phyloP scores from a whole-genome alignment of 441 rosid species.

The Monsonia emarginata region DNA sequence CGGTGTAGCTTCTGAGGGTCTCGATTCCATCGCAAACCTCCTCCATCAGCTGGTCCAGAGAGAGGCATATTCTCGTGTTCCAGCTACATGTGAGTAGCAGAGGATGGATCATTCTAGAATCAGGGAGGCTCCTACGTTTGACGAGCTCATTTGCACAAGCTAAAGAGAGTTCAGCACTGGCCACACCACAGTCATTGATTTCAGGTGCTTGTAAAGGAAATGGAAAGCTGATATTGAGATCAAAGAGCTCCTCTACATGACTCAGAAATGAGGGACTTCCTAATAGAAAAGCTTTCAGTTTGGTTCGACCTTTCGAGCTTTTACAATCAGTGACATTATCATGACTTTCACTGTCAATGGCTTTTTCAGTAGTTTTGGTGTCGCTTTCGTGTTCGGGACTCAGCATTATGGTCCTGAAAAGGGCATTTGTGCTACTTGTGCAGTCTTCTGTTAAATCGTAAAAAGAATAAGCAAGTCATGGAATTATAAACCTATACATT shows the following conservation, averaged over 20 bases:
- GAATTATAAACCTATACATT: not conserved
- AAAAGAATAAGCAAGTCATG: not conserved
- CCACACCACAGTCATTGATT: slow-evolving; percentile 6
- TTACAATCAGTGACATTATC: slow-evolving; percentile 4
- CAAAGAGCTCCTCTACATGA: slow-evolving; percentile 38
- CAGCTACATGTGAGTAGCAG: slow-evolving; percentile 15
- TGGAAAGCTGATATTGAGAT: slow-evolving; percentile 24
- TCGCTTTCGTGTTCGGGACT: slow-evolving; percentile 14
- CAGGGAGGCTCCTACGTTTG: slow-evolving; percentile 36
- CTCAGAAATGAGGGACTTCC: slow-evolving; percentile 36
- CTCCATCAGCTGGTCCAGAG: slow-evolving; percentile 43
- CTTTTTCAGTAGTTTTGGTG: slow-evolving; percentile 13
- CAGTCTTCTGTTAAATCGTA: slow-evolving; percentile 24
- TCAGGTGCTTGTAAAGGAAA: slow-evolving; percentile 14
- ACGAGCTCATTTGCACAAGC: slow-evolving; percentile 54
- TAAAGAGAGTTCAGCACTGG: slow-evolving; percentile 31
- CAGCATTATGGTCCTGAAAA: too few species aligned
- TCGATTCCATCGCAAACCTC: slow-evolving; percentile 45
- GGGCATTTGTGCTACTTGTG: slow-evolving; percentile 17
- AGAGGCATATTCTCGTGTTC: slow-evolving; percentile 21
- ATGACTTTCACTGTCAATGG: slow-evolving; percentile 11
- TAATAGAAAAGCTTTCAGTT: slow-evolving; percentile 33
- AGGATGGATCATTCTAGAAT: slow-evolving; percentile 23
- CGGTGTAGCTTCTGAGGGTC: slow-evolving; percentile 33
- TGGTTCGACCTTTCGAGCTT: slow-evolving; percentile 19